Base-by-base conservation (phyloP, 768 basidiomycete species). In the Phylloporus rhodoxanthus region DNA sequence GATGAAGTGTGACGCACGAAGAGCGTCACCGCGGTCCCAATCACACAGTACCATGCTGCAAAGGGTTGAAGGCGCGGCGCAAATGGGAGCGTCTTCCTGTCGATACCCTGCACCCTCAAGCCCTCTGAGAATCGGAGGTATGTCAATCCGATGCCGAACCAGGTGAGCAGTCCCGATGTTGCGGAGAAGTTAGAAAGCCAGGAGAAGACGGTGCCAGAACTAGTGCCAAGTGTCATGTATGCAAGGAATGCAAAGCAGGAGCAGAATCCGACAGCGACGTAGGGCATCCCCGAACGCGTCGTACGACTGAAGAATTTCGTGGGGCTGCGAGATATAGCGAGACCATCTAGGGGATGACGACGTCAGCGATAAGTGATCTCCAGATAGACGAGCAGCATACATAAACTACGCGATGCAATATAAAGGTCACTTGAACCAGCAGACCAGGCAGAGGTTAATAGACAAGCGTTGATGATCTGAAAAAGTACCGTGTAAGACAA, bases 251-350 rank as follows among this genome's bases (percentile, higher is more conserved):
- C 64, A 43, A 74, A 70, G 23, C 54, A 48, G 3, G 65, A 53
- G 49, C 61, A 68, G 25, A 63, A 7, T 0, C 33, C 48, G 10
- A 72, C 60, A 0, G 75, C 57, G 28, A 76, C 67, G 57, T 72
- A 73, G 2, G 80, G 81, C 2, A 81, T 57, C 32, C 81, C 71
- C 4, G 57, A 50, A 9, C 53, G 54, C 8, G 65, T 62, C 1
- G 75, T 74, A 42, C 70, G 67, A 23, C 58, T 41, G 47, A 84
- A 82, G 43, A 83, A 58, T 46, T 65, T 70, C 2, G 82, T 82
- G 0, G 81, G 79, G 47, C 79, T 74, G 1, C 76, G 75, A n/a
- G 72, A 70, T 41, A 74, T 52, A 2, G 82, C 75, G 14, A 84
- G 72, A 55, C 77, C 76, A 55, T 82, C 55, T 82, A 69, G 1